Conservation (phyloP, 2,329 filamentous ascomycete species). For the Pochonia chlamydosporia region DNA sequence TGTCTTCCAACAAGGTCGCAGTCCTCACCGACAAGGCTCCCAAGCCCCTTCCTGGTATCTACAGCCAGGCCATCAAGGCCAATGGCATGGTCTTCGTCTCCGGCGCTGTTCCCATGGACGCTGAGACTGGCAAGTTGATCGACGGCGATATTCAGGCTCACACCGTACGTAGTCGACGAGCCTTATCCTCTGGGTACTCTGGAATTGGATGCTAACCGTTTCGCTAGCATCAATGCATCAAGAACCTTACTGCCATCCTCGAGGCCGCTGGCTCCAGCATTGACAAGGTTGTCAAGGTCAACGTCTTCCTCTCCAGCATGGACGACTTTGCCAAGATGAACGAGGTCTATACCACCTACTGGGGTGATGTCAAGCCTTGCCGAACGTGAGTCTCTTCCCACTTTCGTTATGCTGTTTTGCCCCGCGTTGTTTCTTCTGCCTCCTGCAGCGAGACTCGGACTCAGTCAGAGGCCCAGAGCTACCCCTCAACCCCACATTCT, state of each 20-base stretch:
- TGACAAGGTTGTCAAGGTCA: slow-evolving; percentile 64
- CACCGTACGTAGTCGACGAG: slow-evolving; percentile 36
- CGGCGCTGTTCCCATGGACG: slow-evolving; percentile 64
- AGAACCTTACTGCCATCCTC: slow-evolving; percentile 65
- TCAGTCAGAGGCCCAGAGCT: no score
- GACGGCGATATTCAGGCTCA: slow-evolving; percentile 60
- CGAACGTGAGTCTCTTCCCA: slow-evolving; percentile 28
- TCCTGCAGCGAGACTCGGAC: no score
- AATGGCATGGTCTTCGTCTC: slow-evolving; percentile 65
- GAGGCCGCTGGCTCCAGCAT: slow-evolving; percentile 61
- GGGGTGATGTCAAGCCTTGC: slow-evolving; percentile 44
- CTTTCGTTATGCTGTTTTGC: neutral
- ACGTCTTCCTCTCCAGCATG: slow-evolving; percentile 69
- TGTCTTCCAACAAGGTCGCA: slow-evolving; percentile 28
- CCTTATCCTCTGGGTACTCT: neutral
- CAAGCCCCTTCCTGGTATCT: slow-evolving; percentile 33
- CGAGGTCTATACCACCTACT: slow-evolving; percentile 65
- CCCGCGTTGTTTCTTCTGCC: neutral
- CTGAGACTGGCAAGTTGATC: slow-evolving; percentile 50
- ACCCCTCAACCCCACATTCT: neutral
- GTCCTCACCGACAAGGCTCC: slow-evolving; percentile 35
- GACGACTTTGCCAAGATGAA: slow-evolving; percentile 72
- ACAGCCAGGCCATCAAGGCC: slow-evolving; percentile 57
- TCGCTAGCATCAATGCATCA: slow-evolving; percentile 53
- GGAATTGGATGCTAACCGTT: neutral